Conservation (phyloP, 768 basidiomycete genomes). For the Phlegmacium glaucopus region DNA sequence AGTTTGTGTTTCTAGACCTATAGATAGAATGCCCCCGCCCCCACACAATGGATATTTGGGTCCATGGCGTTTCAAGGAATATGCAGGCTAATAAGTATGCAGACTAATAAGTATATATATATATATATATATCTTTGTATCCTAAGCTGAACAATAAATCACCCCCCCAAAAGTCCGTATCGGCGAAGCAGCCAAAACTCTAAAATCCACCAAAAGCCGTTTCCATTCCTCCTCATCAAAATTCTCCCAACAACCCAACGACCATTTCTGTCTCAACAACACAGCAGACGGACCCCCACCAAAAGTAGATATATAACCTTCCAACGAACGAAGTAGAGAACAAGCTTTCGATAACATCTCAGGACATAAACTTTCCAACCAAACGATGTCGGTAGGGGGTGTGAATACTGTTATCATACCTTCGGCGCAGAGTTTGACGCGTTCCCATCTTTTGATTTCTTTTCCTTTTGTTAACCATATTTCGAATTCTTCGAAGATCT, state of each 20-base stretch:
- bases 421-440: constrained; percentile 27
- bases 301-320: constrained; percentile 13
- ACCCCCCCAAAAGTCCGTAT: too few relatives aligned
- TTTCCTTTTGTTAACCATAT: constrained; percentile 20
- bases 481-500: constrained; percentile 24
- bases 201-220: constrained; percentile 13
- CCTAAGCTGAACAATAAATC: too few relatives aligned
- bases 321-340: constrained; percentile 13
- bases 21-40: too few relatives aligned
- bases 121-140: too few relatives aligned
- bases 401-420: constrained; percentile 28
- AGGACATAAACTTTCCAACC: constrained; percentile 14
- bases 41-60: too few relatives aligned
- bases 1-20: too few relatives aligned
- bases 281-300: constrained; percentile 19
- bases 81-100: too few relatives aligned
- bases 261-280: constrained; percentile 16
- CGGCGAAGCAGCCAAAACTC: neutral
- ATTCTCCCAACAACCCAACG: constrained; percentile 24
- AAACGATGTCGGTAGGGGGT: constrained; percentile 10
- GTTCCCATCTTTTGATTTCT: constrained; percentile 21
- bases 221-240: constrained; percentile 21
- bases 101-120: too few relatives aligned
- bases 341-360: constrained; percentile 19
- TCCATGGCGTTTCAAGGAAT: too few relatives aligned